phyloP scores from a whole-genome alignment of 768 basidiomycete genomes.

The Hygrocybe punicea region DNA sequence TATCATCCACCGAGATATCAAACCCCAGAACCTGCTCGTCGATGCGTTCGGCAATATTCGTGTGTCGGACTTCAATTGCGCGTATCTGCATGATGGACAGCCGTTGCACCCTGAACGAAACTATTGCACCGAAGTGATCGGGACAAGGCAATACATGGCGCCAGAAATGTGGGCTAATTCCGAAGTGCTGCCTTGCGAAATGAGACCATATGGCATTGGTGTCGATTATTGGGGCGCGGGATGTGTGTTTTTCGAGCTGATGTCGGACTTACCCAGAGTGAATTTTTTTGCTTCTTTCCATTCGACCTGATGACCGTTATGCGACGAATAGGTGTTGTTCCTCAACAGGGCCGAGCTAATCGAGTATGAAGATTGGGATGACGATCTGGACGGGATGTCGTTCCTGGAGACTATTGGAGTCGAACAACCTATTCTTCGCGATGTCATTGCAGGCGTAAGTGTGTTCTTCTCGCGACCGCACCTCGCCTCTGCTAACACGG shows the following conservation, averaged over 20 bases:
- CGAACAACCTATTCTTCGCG: constrained; percentile 17
- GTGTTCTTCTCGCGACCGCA: too few relatives aligned
- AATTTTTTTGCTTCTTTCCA: not conserved
- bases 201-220: constrained; percentile 26
- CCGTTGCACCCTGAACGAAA: constrained; percentile 12
- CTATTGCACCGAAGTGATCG: constrained; percentile 28
- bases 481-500: too few relatives aligned
- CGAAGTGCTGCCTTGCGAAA: not conserved
- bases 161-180: constrained; percentile 39
- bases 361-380: not conserved
- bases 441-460: constrained; percentile 34
- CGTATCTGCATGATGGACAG: constrained; percentile 19
- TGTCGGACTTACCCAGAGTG: constrained; percentile 27
- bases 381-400: not conserved
- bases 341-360: not conserved
- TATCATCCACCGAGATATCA: constrained; percentile 67
- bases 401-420: constrained; percentile 11
- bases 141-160: constrained; percentile 40
- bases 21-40: constrained; percentile 68
- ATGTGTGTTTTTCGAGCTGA: constrained; percentile 39
- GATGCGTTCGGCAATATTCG: constrained; percentile 39
- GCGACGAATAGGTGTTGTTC: not conserved
- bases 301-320: not conserved
- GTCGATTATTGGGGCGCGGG: constrained; percentile 46
- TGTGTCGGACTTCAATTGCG: constrained; percentile 43